Base-by-base conservation (phyloP, 2,329 filamentous ascomycete species). In the Aspergillus felis region DNA sequence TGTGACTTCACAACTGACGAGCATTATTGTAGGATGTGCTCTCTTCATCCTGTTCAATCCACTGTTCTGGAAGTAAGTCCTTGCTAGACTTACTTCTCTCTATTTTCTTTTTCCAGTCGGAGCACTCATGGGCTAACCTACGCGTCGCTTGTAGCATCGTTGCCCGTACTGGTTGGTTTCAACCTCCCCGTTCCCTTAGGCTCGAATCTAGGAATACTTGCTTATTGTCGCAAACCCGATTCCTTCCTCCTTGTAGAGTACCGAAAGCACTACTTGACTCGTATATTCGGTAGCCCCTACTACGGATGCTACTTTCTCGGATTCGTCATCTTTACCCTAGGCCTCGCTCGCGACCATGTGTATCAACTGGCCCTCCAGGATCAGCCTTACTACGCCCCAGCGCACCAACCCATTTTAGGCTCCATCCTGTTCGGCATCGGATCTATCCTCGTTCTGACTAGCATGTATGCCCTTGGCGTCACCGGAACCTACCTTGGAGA, bases 401-500 rank as follows among this genome's bases (percentile, higher is more conserved):
- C 97, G 66, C 78, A 86, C 66, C 81, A 81, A 50, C 79, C 84
- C 14, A 84, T 85, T 62, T 74, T 87, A 20, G 91, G 90, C 46
- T 88, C 87, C 62, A 83, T 79, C 4, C 84, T 97, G 55, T 84
- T 97, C 66, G 81, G 82, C 28, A 71, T 79, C 41, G 94, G 94
- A 57, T 97, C 96, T 75, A 76, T 89, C 53, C 85, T 99, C 38
- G 94, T 99, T 51, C 68, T 97, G 52, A 88, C 88, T 35, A 94
- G 90, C 60, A 97, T 96, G 78, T 97, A 87, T 86, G 89, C 87
- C 35, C 86, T 99, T 44, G 94, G 94, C 57, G 86, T 99, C 69
- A 97, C 92, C 0, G 94, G 94, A 61, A 99, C 94, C 41, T 99
- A 97, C 74, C 82, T 99, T 38, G 94, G 94, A 66, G 94, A 99